phyloP scores from a whole-genome alignment of 352 stramenopile species.

The Phytopythium oedochilum region DNA sequence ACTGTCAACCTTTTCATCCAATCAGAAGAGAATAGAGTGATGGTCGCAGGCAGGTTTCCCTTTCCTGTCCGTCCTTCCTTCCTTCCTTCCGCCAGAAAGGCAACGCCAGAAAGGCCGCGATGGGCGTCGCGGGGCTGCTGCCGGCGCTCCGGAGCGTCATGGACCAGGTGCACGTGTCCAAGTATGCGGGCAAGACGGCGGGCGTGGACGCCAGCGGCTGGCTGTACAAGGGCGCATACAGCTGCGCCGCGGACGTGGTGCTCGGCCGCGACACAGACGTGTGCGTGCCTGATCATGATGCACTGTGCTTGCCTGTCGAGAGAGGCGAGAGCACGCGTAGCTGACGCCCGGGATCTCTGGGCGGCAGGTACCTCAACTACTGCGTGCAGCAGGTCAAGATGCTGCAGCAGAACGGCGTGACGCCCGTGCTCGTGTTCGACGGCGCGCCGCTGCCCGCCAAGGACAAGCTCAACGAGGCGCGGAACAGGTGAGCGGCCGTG shows the following conservation, averaged over 20 bases:
- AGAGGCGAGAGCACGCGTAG: neutral
- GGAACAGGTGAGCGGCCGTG: conserved; percentile 50
- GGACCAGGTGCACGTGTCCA: conserved; percentile 66
- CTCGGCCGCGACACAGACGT: conserved; percentile 41
- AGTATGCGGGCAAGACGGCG: conserved; percentile 68
- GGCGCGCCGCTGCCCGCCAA: conserved; percentile 90
- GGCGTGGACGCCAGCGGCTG: conserved; percentile 71
- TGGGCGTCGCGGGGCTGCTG: conserved; percentile 70
- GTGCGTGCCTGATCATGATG: no score
- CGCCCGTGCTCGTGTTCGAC: conserved; percentile 92
- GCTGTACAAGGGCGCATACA: conserved; percentile 91
- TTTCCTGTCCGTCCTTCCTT: neutral
- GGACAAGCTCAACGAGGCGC: conserved; percentile 38
- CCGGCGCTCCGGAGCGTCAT: conserved; percentile 66
- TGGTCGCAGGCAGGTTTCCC: no score
- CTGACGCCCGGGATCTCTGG: neutral
- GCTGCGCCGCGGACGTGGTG: conserved; percentile 83
- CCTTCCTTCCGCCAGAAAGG: neutral
- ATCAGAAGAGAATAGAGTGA: no score
- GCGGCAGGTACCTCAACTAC: conserved; percentile 75
- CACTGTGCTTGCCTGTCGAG: no score
- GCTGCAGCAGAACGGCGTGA: conserved; percentile 79
- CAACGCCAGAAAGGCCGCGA: conserved; percentile 7
- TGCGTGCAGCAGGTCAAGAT: conserved; percentile 87
- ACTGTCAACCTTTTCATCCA: neutral